Percentiles rank a stretch among this genome's conserved stretches.
Conservation (phyloP, 176 grass and related monocot species). For the Pontederia paniculata region DNA sequence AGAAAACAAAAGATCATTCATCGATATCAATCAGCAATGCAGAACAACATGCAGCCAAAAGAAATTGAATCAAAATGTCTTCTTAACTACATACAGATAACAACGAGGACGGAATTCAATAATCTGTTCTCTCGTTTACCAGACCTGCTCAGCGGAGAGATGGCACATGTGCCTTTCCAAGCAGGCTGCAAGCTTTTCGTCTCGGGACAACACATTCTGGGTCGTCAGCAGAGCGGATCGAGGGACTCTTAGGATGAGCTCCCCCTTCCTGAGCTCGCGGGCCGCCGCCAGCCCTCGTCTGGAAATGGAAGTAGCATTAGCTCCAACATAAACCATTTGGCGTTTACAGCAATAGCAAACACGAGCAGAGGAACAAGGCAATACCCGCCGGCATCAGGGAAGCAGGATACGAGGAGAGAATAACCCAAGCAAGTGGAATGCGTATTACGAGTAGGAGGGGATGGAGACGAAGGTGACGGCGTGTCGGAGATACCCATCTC, state of each 20-base stretch:
- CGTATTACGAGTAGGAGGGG: not conserved
- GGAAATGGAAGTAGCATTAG: not conserved
- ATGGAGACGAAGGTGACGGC: not conserved
- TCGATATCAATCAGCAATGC: too few relatives aligned
- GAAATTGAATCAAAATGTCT: too few relatives aligned
- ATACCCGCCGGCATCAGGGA: slow-evolving; percentile 71
- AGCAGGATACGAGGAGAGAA: slow-evolving; percentile 53
- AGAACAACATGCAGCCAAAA: too few relatives aligned
- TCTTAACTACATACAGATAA: too few relatives aligned
- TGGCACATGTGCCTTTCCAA: slow-evolving; percentile 15
- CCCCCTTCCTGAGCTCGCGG: slow-evolving; percentile 48
- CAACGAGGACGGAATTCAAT: too few relatives aligned
- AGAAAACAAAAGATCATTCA: too few relatives aligned
- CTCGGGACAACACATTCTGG: slow-evolving; percentile 30
- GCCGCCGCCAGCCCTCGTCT: slow-evolving; percentile 77
- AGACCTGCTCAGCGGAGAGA: slow-evolving; percentile 55
- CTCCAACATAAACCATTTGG: not conserved
- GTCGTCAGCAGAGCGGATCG: slow-evolving; percentile 60
- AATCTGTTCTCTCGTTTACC: too few relatives aligned
- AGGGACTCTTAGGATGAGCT: slow-evolving; percentile 60
- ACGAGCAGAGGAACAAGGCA: too few relatives aligned
- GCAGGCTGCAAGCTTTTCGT: slow-evolving; percentile 33
- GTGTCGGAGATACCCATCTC: slow-evolving; percentile 65
- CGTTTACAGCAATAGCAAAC: not conserved
- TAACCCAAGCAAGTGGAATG: slow-evolving; percentile 35